Conservation (phyloP, 306 rosid genomes). For the Pyrus communis region DNA sequence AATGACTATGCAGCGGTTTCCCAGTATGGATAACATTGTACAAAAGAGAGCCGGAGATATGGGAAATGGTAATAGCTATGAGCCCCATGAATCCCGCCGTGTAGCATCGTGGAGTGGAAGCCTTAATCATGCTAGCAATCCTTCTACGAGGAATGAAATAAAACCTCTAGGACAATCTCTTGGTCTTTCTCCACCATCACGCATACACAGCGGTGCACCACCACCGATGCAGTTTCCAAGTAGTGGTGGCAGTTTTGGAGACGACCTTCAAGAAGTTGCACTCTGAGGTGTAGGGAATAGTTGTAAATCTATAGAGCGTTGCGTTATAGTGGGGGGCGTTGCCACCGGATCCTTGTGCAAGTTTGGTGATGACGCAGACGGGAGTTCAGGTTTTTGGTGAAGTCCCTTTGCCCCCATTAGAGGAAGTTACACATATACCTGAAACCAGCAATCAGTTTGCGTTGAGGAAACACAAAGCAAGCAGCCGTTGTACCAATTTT, state of each 20-base stretch:
- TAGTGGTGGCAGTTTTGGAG: slow-evolving; percentile 39
- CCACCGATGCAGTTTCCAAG: slow-evolving; percentile 14
- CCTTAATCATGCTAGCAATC: slow-evolving; percentile 24
- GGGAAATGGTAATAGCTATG: slow-evolving; percentile 13
- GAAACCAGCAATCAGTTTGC: slow-evolving; percentile 4
- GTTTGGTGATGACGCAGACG: background rate
- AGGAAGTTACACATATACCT: slow-evolving; percentile 1
- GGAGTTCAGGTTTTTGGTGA: slow-evolving; percentile 7
- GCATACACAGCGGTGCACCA: slow-evolving; percentile 26
- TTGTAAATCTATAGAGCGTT: background rate
- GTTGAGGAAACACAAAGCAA: background rate
- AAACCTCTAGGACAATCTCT: slow-evolving; percentile 34
- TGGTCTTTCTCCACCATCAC: slow-evolving; percentile 32
- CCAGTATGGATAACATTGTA: slow-evolving; percentile 43
- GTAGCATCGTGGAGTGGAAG: slow-evolving; percentile 68
- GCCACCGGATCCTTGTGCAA: slow-evolving; percentile 1
- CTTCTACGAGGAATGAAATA: slow-evolving; percentile 22
- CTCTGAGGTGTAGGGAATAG: slow-evolving; percentile 29
- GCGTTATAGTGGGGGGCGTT: background rate
- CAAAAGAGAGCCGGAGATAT: slow-evolving; percentile 14
- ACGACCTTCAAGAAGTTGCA: slow-evolving; percentile 67
- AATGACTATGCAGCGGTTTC: slow-evolving; percentile 41
- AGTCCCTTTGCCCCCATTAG: slow-evolving; percentile 6
- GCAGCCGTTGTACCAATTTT: background rate
- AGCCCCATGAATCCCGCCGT: slow-evolving; percentile 38